A percentile compares a stretch with the other conserved stretches of the same genome.
phyloP scores from a whole-genome alignment of 495 filamentous ascomycete genomes.

The Annulohypoxylon stygium region DNA sequence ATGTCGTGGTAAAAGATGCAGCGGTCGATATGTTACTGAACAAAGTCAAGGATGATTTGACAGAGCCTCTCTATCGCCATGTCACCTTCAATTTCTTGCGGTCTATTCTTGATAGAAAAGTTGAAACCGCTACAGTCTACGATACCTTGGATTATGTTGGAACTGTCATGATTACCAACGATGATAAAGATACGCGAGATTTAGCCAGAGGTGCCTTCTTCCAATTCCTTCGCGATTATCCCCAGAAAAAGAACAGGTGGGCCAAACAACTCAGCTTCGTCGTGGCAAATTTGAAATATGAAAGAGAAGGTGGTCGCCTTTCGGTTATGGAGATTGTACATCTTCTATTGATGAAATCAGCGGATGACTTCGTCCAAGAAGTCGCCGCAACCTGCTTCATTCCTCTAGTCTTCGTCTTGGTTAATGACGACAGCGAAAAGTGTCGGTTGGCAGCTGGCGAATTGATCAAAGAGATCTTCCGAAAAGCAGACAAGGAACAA shows the following conservation, averaged over 20 bases:
- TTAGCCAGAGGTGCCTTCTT: slow-evolving; percentile 89
- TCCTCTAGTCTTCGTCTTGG: slow-evolving; percentile 84
- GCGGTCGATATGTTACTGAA: slow-evolving; percentile 87
- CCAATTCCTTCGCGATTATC: slow-evolving; percentile 94
- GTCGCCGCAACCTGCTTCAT: slow-evolving; percentile 85
- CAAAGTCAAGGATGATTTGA: slow-evolving; percentile 87
- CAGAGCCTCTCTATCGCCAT: slow-evolving; percentile 90
- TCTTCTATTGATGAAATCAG: slow-evolving; percentile 83
- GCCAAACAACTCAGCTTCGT: slow-evolving; percentile 90
- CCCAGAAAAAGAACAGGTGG: slow-evolving; percentile 88
- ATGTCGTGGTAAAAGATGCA: slow-evolving; percentile 79
- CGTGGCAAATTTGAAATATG: slow-evolving; percentile 89
- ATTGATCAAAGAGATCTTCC: slow-evolving; percentile 83
- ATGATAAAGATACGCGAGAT: slow-evolving; percentile 86
- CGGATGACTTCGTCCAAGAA: slow-evolving; percentile 83
- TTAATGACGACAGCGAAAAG: slow-evolving; percentile 87
- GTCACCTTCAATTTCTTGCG: slow-evolving; percentile 93
- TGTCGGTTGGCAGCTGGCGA: slow-evolving; percentile 87
- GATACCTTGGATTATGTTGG: slow-evolving; percentile 89
- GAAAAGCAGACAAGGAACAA: slow-evolving; percentile 79
- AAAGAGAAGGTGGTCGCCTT: slow-evolving; percentile 85
- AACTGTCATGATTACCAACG: slow-evolving; percentile 95
- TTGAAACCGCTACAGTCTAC: slow-evolving; percentile 89
- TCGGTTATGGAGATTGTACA: slow-evolving; percentile 93
- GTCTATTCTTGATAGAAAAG: slow-evolving; percentile 83